Evolutionary conservation across 805 yeast genomes (phyloP), one percentile per base, ranked within the genome.

Genomic region (Lachancea nothofagi): DNA sequence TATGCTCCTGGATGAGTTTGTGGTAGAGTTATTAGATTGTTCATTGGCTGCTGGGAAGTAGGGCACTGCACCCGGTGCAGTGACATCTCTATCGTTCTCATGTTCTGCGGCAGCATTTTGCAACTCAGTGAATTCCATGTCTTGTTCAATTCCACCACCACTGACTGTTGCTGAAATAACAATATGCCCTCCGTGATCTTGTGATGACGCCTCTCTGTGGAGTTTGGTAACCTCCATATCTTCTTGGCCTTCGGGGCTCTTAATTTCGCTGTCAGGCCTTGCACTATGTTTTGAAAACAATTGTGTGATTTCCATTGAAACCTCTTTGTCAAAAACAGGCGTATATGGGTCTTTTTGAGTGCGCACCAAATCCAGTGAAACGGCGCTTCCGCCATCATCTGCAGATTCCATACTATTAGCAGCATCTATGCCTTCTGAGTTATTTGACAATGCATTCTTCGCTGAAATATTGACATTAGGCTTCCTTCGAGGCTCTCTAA

Each of bases 301-400:
- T 37, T 53, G 51, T 2, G 57, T 50, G 12, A 50, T 50, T n/a
- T 47, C 51, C 53, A 50, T 52, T 5, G 50, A 49, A 7, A 38
- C 48, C 23, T 47, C 54, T 21, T 40, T 42, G 14, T 43, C 45
- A 20, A 38, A 43, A 3, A 40, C 33, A 21, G 43, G 40, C 13
- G 26, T 33, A 29, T 38, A 40, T 12, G 27, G 32, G 24, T 28
- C 4, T 29, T 4, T 5, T 31, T 17, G 34, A 23, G n/a, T 17
- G 19, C 34, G 7, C n/a, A 8, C 30, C 14, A 9, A 7, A 13
- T 13, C 30, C 30, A 12, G 7, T 23, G 25, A 23, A 23, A 23
- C 25, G 25, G 7, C 25, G 10, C 10, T 23, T 23, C 25, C 25
- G 10, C 25, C 10, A 7, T 23, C 25, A 10, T 22, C 26, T 10